Evolutionary conservation across 73 alveolate genomes (phyloP).

Genomic region (Paramecium caudatum): DNA sequence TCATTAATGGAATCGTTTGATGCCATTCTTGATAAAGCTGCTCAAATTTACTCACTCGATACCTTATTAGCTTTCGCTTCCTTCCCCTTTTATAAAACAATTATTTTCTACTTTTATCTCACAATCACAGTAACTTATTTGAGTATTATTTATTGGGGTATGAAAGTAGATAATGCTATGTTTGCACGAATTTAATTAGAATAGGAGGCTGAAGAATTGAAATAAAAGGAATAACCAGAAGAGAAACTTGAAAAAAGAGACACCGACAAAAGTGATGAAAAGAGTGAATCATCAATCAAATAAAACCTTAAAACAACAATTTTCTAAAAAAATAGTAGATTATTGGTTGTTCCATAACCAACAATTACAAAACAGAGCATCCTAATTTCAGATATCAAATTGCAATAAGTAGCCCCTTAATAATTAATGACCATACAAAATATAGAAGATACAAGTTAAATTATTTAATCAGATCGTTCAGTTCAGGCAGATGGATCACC

Average conservation of each 20-base stretch:
- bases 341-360: too few relatives aligned
- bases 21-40: conserved; percentile 47
- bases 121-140: neutral
- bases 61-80: neutral
- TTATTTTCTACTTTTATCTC: neutral
- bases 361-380: too few relatives aligned
- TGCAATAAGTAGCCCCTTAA: too few relatives aligned
- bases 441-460: too few relatives aligned
- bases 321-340: too few relatives aligned
- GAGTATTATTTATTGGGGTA: conserved; percentile 2
- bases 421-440: too few relatives aligned
- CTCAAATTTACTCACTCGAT: neutral
- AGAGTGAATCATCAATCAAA: too few relatives aligned
- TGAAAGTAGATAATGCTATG: conserved; percentile 24
- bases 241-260: conserved; percentile 6
- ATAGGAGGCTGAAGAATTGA: neutral
- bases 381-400: too few relatives aligned
- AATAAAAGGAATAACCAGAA: neutral
- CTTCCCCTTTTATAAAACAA: neutral
- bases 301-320: too few relatives aligned
- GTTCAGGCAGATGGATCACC: too few relatives aligned
- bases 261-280: too few relatives aligned
- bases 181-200: neutral
- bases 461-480: too few relatives aligned
- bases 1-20: conserved; percentile 17